Conservation (phyloP, 2,329 filamentous ascomycete genomes). For the Xylariaceae sp. region DNA sequence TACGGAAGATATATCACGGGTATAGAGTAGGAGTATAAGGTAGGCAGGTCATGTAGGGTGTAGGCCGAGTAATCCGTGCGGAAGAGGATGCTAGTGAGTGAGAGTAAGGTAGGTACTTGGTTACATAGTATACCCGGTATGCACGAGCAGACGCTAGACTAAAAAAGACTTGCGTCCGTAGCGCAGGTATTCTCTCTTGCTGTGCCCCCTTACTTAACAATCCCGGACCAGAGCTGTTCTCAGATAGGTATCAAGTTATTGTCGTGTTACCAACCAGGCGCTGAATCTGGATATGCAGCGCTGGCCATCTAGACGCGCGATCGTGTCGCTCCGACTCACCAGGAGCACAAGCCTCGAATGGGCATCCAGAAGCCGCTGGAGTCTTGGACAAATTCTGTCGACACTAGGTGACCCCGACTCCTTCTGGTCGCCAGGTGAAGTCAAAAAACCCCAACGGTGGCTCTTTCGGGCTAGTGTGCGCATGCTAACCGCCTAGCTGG, state of each 20-base stretch:
- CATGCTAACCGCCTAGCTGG: background rate
- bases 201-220: background rate
- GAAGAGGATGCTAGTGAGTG: background rate
- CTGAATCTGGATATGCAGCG: background rate
- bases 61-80: background rate
- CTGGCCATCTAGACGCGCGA: too few relatives aligned
- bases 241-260: background rate
- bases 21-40: background rate
- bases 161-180: background rate
- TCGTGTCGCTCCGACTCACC: too few relatives aligned
- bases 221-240: constrained; percentile 2
- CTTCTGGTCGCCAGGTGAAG: background rate
- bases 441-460: background rate
- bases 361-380: background rate
- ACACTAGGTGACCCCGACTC: background rate
- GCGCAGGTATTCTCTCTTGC: background rate
- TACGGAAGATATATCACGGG: background rate
- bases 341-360: background rate
- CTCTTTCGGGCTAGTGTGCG: background rate
- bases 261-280: background rate
- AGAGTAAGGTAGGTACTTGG: background rate
- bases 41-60: background rate
- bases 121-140: background rate
- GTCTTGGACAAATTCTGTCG: too few relatives aligned
- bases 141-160: background rate